Evolutionary conservation across 305 asterid species (phyloP).

Genomic region (Andrographis paniculata): DNA sequence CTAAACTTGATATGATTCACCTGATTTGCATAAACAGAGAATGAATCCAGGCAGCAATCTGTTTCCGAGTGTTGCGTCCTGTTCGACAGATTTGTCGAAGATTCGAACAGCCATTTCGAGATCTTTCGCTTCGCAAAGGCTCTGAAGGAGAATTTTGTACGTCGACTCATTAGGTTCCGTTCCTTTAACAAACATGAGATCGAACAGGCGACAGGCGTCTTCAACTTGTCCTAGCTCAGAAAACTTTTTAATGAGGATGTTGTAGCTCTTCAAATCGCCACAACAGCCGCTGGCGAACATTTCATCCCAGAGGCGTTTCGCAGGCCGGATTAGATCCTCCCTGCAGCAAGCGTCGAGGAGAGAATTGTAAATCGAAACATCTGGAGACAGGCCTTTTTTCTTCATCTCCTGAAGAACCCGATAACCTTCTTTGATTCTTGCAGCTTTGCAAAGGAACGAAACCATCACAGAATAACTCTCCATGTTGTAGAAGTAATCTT

Average conservation of each 20-base stretch:
- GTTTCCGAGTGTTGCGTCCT: conserved; percentile 38
- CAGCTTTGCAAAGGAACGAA: conserved; percentile 56
- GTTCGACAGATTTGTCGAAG: conserved; percentile 42
- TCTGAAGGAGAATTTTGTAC: conserved; percentile 47
- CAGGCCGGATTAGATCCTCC: conserved; percentile 78
- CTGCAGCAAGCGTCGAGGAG: conserved; percentile 81
- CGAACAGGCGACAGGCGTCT: conserved; percentile 61
- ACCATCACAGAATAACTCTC: conserved; percentile 63
- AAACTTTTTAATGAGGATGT: conserved; percentile 45
- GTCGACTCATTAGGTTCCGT: conserved; percentile 42
- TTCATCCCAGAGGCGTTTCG: conserved; percentile 89
- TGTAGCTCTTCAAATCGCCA: conserved; percentile 56
- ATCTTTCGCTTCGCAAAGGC: conserved; percentile 48
- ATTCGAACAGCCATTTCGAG: conserved; percentile 42
- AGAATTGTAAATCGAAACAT: conserved; percentile 55
- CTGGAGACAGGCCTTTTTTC: conserved; percentile 58
- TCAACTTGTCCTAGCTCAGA: conserved; percentile 49
- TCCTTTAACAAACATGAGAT: conserved; percentile 62
- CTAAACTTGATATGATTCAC: conserved; percentile 18
- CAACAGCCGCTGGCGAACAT: conserved; percentile 77
- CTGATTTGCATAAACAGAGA: conserved; percentile 56
- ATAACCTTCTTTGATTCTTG: conserved; percentile 65
- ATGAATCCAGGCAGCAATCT: conserved; percentile 32
- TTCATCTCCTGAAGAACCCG: conserved; percentile 71
- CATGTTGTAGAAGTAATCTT: conserved; percentile 40